These are phyloP conservation scores for Orbilia quercus DNA, from an alignment of 2,329 filamentous ascomycete genomes.

Conservation along the genomic window DNA sequence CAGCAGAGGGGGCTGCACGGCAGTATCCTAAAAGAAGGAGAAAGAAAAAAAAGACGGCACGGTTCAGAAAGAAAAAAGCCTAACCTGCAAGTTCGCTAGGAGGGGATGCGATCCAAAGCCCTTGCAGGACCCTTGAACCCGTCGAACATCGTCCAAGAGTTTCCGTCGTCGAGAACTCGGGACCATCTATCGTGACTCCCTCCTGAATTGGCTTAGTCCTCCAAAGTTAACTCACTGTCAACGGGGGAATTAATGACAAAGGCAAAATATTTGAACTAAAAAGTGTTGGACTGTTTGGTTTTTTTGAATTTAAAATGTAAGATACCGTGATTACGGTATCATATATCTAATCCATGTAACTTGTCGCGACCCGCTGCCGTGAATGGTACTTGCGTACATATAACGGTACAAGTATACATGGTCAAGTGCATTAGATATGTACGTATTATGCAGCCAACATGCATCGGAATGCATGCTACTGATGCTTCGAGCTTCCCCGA, in stretches of 20 bases:
- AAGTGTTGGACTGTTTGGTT: not conserved
- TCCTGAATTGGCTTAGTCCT: conserved; percentile 39
- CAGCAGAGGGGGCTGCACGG: too few species aligned
- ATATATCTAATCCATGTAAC: conserved; percentile 19
- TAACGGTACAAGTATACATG: too few species aligned
- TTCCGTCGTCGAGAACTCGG: conserved; percentile 44
- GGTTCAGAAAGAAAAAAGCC: not conserved
- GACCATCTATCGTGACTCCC: conserved; percentile 50
- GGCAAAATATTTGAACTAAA: too few species aligned
- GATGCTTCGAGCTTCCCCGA: conserved; percentile 52
- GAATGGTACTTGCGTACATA: conserved; percentile 19
- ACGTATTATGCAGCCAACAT: conserved; percentile 45
- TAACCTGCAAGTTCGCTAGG: not conserved
- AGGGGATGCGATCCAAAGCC: not conserved
- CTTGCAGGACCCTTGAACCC: not conserved
- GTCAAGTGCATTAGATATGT: conserved; percentile 11
- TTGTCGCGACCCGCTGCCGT: conserved; percentile 8
- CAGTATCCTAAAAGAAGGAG: not conserved
- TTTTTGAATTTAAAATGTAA: too few species aligned
- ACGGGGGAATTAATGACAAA: too few species aligned
- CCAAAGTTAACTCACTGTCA: too few species aligned
- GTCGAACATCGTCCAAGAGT: not conserved
- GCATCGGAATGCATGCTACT: conserved; percentile 56
- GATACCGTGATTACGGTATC: too few species aligned
- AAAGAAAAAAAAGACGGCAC: conserved; percentile 7